Base-by-base conservation (phyloP, 1,139 yeast species). In the Ogataea hybrid region DNA sequence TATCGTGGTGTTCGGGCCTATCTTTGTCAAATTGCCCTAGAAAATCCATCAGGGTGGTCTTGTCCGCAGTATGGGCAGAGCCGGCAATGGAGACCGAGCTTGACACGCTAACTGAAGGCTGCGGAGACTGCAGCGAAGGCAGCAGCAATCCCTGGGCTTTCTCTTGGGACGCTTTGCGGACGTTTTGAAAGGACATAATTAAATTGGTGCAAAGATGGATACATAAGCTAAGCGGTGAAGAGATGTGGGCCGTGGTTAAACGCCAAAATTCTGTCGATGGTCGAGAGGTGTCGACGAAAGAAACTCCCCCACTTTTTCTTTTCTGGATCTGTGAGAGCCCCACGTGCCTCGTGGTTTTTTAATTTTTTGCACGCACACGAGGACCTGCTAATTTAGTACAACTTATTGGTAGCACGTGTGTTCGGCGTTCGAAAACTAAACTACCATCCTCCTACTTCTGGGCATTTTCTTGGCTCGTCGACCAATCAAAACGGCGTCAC, bases 41-140 rank as follows among this genome's bases (percentile, higher is more conserved):
- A 25, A 41, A 42, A 23, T 48, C 46, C 23, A 47, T 43, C 28
- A 47, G 32, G 29, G 37, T 42, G n/a, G 35, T 34, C 28, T 39
- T 39, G 14, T 37, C 41, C 8, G 44, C 30, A 7, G 41, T 20
- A 6, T 37, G 42, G n/a, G 35, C 23, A 15, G 48, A 30, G 2
- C 46, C 39, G 30, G 43, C 48, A 25, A 41, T 36, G 22, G 50
- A 39, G 29, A 46, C 22, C 4, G 57, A 37, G 37, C 43, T 46
- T 9, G 56, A 46, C 2, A 53, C 34, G 27, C 55, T 47, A 20
- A 54, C 56, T 6, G 51, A 42, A 3, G 57, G 56, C 27, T 46
- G 49, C 10, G 56, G 42, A 6, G 52, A 40, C 28, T 49, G 43
- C 27, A 52, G 42, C 5, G 51, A 44, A 12, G 56, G 54, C 21